Conservation (phyloP, 2,329 filamentous ascomycete genomes). For the Chaetomium olivaceum region DNA sequence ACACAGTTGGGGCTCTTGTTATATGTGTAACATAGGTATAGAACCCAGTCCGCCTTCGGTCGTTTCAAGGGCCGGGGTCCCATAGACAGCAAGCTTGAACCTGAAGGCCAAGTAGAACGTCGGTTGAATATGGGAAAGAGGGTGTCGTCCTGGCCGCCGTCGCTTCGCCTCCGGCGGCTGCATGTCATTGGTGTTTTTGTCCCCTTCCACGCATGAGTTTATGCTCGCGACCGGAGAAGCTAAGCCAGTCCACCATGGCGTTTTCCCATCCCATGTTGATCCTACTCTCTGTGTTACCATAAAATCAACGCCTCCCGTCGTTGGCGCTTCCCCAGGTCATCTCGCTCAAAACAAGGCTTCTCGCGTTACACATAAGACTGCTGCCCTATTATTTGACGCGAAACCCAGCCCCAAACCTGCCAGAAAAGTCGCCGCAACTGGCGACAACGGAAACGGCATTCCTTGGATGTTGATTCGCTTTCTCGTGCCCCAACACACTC, state of each 20-base stretch:
- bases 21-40: not conserved
- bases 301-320: not conserved
- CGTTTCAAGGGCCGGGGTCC: not conserved
- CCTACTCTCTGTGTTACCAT: conserved; percentile 6
- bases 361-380: not conserved
- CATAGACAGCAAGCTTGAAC: too few species aligned
- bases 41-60: not conserved
- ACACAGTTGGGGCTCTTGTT: not conserved
- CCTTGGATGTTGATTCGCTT: not conserved
- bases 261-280: too few species aligned
- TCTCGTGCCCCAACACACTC: too few species aligned
- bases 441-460: not conserved
- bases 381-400: not conserved
- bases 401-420: not conserved
- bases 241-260: not conserved
- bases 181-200: not conserved
- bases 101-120: not conserved
- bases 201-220: not conserved
- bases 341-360: not conserved
- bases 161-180: conserved; percentile 2
- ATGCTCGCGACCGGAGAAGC: not conserved
- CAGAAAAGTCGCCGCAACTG: not conserved
- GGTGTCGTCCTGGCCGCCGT: not conserved
- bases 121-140: not conserved
- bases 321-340: not conserved